Percentiles rank a stretch among this genome's conserved stretches.
Evolutionary conservation across 2,329 filamentous ascomycete species (phyloP).

Genomic region (Ramularia collo-cygni): DNA sequence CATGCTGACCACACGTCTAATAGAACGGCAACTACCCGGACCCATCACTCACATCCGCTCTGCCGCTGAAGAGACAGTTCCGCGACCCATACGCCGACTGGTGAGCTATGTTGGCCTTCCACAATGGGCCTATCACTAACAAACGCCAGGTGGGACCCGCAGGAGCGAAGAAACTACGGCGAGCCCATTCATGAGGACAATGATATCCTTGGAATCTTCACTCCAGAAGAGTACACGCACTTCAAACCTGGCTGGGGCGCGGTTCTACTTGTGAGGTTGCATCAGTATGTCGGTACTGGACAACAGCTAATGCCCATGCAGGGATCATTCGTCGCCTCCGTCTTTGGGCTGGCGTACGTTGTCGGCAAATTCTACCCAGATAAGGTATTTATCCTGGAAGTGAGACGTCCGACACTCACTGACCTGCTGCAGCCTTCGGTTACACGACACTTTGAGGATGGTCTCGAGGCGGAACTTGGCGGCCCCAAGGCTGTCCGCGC

Average conservation of each 20-base stretch:
- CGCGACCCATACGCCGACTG: constrained; percentile 89
- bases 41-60: constrained; percentile 47
- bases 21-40: constrained; percentile 83
- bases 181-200: constrained; percentile 96
- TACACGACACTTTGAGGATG: constrained; percentile 41
- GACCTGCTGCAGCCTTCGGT: too few species aligned
- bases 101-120: constrained; percentile 27
- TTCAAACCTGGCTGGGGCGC: constrained; percentile 64
- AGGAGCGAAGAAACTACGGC: constrained; percentile 93
- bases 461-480: constrained; percentile 43
- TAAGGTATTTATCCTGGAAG: constrained; percentile 19
- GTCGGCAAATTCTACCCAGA: constrained; percentile 40
- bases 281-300: background rate
- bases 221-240: constrained; percentile 84
- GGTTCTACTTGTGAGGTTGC: constrained; percentile 41
- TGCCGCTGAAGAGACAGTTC: constrained; percentile 73
- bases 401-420: too few species aligned
- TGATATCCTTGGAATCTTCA: constrained; percentile 85
- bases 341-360: constrained; percentile 35
- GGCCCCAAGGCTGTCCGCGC: constrained; percentile 35
- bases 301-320: constrained; percentile 3
- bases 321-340: constrained; percentile 38
- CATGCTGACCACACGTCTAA: constrained; percentile 5
- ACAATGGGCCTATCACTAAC: background rate
- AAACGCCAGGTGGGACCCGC: constrained; percentile 70